Evolutionary conservation across 2,329 filamentous ascomycete species (phyloP), one percentile per base, ranked within the genome.

Genomic region (Colletotrichum kahawae): DNA sequence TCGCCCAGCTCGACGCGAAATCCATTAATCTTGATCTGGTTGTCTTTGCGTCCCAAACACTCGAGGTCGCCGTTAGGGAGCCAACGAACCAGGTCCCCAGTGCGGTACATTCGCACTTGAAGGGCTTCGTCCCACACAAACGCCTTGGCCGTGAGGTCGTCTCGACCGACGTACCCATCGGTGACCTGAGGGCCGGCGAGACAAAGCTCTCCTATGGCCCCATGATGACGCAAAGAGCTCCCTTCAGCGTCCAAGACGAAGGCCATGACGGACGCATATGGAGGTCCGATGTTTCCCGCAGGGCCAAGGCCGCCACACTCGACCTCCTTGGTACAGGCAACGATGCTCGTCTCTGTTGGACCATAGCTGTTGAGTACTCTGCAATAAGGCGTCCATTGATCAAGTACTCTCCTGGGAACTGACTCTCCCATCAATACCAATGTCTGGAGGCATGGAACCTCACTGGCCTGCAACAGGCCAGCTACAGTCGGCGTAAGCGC

Each of bases 181-280:
- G 76, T 70, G 0, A 79, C 67, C 36, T 79, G 78, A 4, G 76
- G 70, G 5, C 78, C 77, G 2, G 67, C 63, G 16, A 79, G 72
- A 59, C 78, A 79, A 1, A 79, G 77, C 54, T 79, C 78, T 4
- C 78, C 78, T 10, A 79, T 72, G 6, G 74, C 66, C 5, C 78
- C 78, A 27, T 76, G 74, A 1, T 72, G 72, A 7, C 13, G 54
- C 9, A 77, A 31, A 7, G 29, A 12, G 6, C 74, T 67, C 7
- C 77, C 71, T 12, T 74, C 71, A 12, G 59, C 29, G 7, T 59
- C 38, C 5, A 60, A 2, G 24, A 71, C 56, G 34, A 71, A 71
- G 14, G 70, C 70, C 70, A 43, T 59, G 7, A 54, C 70, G 21
- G 70, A 67, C 6, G 70, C 36, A 13, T 38, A 71, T 9, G 70